These are phyloP conservation scores for Panicum hallii DNA, from an alignment of 202 grass and related monocot species.

Conservation along the genomic window DNA sequence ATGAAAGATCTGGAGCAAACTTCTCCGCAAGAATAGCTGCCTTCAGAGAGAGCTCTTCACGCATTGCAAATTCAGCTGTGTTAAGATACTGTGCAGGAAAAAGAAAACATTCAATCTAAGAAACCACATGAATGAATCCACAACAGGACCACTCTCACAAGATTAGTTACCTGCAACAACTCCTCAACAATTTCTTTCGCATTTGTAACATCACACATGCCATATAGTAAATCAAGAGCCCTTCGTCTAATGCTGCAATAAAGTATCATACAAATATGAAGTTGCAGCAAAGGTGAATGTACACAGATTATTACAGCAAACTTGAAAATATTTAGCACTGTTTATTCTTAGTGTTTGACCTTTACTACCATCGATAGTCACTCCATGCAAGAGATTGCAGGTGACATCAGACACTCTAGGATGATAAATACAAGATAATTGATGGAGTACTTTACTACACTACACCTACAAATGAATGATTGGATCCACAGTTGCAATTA, in stretches of 20 bases:
- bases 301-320: background rate
- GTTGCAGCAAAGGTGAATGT: slow-evolving; percentile 13
- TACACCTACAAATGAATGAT: background rate
- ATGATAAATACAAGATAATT: background rate
- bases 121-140: background rate
- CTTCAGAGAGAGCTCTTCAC: slow-evolving; percentile 96
- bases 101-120: slow-evolving; percentile 36
- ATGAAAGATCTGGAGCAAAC: slow-evolving; percentile 99
- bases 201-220: slow-evolving; percentile 99
- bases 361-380: slow-evolving; percentile 23
- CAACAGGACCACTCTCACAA: slow-evolving; percentile 21
- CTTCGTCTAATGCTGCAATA: slow-evolving; percentile 93
- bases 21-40: slow-evolving; percentile 98
- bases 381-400: background rate
- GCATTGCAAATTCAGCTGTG: slow-evolving; percentile 96
- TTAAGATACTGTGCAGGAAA: slow-evolving; percentile 82
- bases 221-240: slow-evolving; percentile 98
- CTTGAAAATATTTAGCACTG: background rate
- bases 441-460: background rate
- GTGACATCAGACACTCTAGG: slow-evolving; percentile 1
- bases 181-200: slow-evolving; percentile 99
- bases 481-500: background rate
- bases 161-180: slow-evolving; percentile 84
- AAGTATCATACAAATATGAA: slow-evolving; percentile 41
- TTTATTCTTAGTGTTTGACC: background rate